Evolutionary conservation across 1,139 yeast species (phyloP).

Genomic region (Yamadazyma trypodendri): DNA sequence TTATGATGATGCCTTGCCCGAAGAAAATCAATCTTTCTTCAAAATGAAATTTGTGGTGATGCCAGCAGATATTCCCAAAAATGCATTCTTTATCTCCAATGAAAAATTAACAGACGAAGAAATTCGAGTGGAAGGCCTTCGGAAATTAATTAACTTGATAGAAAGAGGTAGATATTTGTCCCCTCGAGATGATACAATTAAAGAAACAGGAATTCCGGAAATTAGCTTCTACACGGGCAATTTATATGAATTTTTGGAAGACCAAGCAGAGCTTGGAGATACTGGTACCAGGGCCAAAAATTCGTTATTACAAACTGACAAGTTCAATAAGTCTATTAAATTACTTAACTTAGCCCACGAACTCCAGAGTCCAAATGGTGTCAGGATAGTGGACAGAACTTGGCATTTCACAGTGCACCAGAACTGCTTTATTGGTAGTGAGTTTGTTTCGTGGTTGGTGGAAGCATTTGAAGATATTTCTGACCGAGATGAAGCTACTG

Average conservation of each 20-base stretch:
- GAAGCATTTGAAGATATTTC: constrained; percentile 77
- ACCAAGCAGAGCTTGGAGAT: constrained; percentile 33
- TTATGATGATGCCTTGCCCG: constrained; percentile 66
- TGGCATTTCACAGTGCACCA: constrained; percentile 89
- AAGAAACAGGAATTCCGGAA: constrained; percentile 64
- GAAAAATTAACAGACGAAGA: constrained; percentile 79
- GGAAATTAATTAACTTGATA: constrained; percentile 65
- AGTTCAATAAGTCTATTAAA: constrained; percentile 37
- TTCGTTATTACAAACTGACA: constrained; percentile 34
- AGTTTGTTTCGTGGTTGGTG: constrained; percentile 80
- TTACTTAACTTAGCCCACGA: constrained; percentile 56
- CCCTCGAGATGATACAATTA: constrained; percentile 28
- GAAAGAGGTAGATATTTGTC: constrained; percentile 53
- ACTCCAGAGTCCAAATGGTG: constrained; percentile 65
- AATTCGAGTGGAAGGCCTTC: constrained; percentile 80
- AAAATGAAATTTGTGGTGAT: constrained; percentile 79
- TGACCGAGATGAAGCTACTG: constrained; percentile 78
- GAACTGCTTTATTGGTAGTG: constrained; percentile 82
- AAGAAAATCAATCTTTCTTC: constrained; percentile 57
- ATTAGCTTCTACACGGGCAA: constrained; percentile 87
- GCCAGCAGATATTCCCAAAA: constrained; percentile 70
- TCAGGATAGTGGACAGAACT: constrained; percentile 68
- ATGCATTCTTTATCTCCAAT: constrained; percentile 48
- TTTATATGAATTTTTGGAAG: constrained; percentile 60
- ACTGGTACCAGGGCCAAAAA: constrained; percentile 30